These are phyloP conservation scores for Spergularia marina DNA, from an alignment of 148 eudicot species.

Conservation along the genomic window DNA sequence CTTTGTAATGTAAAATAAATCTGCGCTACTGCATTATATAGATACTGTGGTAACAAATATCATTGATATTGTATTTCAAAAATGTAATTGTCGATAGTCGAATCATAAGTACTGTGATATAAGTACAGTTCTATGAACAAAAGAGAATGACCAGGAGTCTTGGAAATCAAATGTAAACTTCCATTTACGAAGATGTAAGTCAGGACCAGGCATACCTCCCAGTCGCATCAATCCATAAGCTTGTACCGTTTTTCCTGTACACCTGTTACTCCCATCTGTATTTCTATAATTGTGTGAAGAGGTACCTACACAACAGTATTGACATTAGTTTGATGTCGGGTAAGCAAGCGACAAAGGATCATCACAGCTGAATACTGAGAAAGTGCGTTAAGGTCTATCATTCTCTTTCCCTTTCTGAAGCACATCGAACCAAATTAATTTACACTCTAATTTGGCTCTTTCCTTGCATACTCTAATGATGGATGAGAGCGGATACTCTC, in stretches of 20 bases:
- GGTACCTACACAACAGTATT: conserved; percentile 58
- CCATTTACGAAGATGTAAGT: neutral
- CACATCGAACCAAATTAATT: neutral
- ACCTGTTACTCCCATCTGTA: conserved; percentile 97
- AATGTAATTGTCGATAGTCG: no score
- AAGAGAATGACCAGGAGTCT: neutral
- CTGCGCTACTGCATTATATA: no score
- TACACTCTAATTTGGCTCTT: no score
- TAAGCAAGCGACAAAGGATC: neutral
- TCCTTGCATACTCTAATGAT: no score
- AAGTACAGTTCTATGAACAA: conserved; percentile 1
- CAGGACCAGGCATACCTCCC: neutral
- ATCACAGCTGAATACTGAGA: neutral
- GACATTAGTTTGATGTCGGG: conserved; percentile 9
- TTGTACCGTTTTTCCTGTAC: conserved; percentile 98
- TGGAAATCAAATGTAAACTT: neutral
- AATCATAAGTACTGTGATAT: neutral
- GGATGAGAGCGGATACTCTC: no score
- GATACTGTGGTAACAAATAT: no score
- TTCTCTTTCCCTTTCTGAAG: neutral
- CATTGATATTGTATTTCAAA: no score
- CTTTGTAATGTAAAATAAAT: no score
- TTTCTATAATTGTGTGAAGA: conserved; percentile 97
- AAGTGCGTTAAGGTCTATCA: neutral
- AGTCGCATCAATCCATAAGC: conserved; percentile 64